Base-by-base conservation (phyloP, 495 filamentous ascomycete species). In the Sabuloglossum arenarium region DNA sequence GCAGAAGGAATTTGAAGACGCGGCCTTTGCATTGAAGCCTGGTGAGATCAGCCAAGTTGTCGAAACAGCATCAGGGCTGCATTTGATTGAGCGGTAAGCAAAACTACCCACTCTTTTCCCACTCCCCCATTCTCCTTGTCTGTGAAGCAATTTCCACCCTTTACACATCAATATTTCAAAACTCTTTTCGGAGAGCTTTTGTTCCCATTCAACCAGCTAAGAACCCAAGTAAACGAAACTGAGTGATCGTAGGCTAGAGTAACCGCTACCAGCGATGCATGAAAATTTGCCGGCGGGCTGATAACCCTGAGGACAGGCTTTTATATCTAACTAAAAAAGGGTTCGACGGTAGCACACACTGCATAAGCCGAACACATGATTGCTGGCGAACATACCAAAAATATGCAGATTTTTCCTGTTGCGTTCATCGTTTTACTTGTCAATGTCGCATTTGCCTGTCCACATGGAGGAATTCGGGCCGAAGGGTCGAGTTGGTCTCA, bases 1-100 rank as follows among this genome's bases (percentile, higher is more conserved):
- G 91, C 91, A 98, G 64, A 94, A 90, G 73, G 91, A 97, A 69
- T 98, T 98, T 61, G 91, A 97, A 68, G 87, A 95, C 30, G 88
- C 88, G 0, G 83, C 90, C 3, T 97, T 97, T 71, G 80, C 80
- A 14, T 70, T 98, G 31, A 78, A 87, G 65, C 81, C 81, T 0
- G 87, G 87, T 23, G 80, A 96, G 66, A 78, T 98, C 56, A 94
- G 87, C 64, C 69, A 74, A 23, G 71, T 94, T 28, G 85, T 96
- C 0, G 84, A 94, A 64, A 95, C 90, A 3, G 87, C 86, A n/a
- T 94, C 86, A 25, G 91, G 91, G 1, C 71, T 96, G 59, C 91
- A 98, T 74, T 76, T 98, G 68, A 98, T 98, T 66, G 81, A 97
- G 70, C 82, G 88, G 88, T 51, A 51, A 43, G 47, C 24, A 28